Evolutionary conservation across 371 early-diverging fungal genomes (phyloP), one percentile per base, ranked within the genome.

Genomic region (Chytridium lagenaria): DNA sequence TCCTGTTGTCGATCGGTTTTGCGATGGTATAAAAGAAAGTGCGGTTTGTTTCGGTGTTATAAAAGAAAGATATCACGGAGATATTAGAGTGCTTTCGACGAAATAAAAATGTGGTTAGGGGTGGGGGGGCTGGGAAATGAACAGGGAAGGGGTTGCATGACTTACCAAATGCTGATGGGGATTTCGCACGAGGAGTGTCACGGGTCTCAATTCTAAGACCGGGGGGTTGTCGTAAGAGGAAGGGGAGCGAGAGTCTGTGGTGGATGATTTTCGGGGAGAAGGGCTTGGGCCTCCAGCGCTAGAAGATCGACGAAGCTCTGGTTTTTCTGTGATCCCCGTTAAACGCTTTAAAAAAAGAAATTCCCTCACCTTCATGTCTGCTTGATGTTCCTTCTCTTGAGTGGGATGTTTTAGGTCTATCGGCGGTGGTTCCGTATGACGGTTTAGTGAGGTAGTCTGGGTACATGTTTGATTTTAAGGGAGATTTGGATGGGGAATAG

Each of bases 271-370:
- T 3, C 61, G 30, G 15, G 61, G 61, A 12, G 61, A 7, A 16
- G 61, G 61, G 61, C 34, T 61, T 7, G 34, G 10, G 10, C 61
- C 61, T 33, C 61, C 61, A 10, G 23, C 61, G 61, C 61, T 61
- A 23, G 61, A 61, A 15, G 61, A 61, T 5, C 61, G 30, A 34
- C 61, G 61, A 36, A 61, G 61, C 37, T 61, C 61, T 15, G 61
- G 61, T 61, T 61, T 61, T 23, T 61, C 61, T 61, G 55, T 22
- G 7, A 55, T 55, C n/a, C n/a, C n/a, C n/a, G n/a, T n/a, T n/a
- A 44, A 19, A 44, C 44, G 44, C 19, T 44, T 12, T 44, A 44
- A 44, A 7, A 44, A 44, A 44, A 44, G 19, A 61, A 61, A 61
- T 5, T 10, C 10, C 10, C 61, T 7, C 34, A 37, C 36, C 61